A percentile compares a stretch with the other conserved stretches of the same genome.
Conservation (phyloP, 805 yeast genomes). For the Brettanomyces anomalus region DNA sequence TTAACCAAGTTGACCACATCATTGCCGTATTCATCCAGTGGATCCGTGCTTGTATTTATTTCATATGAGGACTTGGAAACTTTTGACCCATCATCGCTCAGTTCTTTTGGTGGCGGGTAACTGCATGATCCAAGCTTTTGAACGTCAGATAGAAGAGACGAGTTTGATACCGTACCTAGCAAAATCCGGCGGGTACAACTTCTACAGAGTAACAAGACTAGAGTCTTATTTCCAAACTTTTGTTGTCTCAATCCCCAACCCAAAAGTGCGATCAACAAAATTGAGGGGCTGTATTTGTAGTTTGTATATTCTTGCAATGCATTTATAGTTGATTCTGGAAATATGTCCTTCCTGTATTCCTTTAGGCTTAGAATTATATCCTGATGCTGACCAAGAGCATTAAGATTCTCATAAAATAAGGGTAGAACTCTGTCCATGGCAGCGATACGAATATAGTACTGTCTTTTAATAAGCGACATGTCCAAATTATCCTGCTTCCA, state of each 20-base stretch:
- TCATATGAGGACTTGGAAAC: slow-evolving; percentile 7
- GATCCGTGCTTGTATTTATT: slow-evolving; percentile 5
- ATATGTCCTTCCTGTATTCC: slow-evolving; percentile 11
- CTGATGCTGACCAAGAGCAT: slow-evolving; percentile 8
- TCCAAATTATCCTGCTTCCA: slow-evolving; percentile 13
- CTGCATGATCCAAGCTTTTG: slow-evolving; percentile 19
- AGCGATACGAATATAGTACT: slow-evolving; percentile 17
- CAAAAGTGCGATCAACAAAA: slow-evolving; percentile 19
- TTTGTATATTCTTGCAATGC: slow-evolving; percentile 8
- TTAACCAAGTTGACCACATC: slow-evolving; percentile 21
- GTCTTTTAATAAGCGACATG: slow-evolving; percentile 12
- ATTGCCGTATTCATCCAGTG: slow-evolving; percentile 11
- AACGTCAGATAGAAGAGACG: slow-evolving; percentile 1
- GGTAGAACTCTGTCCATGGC: slow-evolving; percentile 18
- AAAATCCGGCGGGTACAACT: slow-evolving; percentile 29
- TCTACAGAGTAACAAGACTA: slow-evolving; percentile 23
- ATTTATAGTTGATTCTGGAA: slow-evolving; percentile 1
- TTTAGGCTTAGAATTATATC: slow-evolving; percentile 5
- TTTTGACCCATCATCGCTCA: slow-evolving; percentile 7
- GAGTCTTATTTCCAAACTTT: slow-evolving; percentile 15
- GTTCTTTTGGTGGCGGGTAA: slow-evolving; percentile 15
- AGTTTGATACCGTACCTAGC: slow-evolving; percentile 11
- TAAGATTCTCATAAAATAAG: slow-evolving; percentile 11
- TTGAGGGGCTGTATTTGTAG: slow-evolving; percentile 6
- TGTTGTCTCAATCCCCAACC: slow-evolving; percentile 30